Conservation (phyloP, 2,329 filamentous ascomycete species). For the Karstenula rhodostoma region DNA sequence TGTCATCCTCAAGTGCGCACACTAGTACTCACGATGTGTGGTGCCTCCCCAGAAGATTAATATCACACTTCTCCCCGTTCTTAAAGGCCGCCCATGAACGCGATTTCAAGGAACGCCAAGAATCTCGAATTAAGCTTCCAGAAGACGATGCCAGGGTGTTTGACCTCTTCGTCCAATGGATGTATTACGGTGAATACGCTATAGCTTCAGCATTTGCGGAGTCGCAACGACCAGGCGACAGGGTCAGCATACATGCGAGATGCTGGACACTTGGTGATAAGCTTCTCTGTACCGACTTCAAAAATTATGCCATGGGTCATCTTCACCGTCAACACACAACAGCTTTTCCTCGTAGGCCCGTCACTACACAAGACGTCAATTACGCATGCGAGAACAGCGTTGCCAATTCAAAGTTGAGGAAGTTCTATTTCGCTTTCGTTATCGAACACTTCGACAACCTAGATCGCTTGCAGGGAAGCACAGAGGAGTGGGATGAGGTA, state of each 20-base stretch:
- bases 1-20: neutral
- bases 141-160: slow-evolving; percentile 22
- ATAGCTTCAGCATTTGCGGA: slow-evolving; percentile 1
- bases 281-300: slow-evolving; percentile 20
- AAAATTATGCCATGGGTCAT: slow-evolving; percentile 23
- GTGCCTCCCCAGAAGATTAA: slow-evolving; percentile 21
- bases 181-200: slow-evolving; percentile 24
- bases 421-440: slow-evolving; percentile 18
- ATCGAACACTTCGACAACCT: slow-evolving; percentile 1
- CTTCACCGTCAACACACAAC: slow-evolving; percentile 14
- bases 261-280: slow-evolving; percentile 26
- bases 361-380: slow-evolving; percentile 17
- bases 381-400: slow-evolving; percentile 18
- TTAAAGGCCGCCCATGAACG: slow-evolving; percentile 19
- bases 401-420: slow-evolving; percentile 16
- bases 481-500: slow-evolving; percentile 23
- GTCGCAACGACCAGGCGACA: neutral
- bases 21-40: slow-evolving; percentile 7
- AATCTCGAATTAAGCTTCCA: slow-evolving; percentile 21
- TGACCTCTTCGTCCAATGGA: slow-evolving; percentile 25
- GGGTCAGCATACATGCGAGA: slow-evolving; percentile 14
- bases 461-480: slow-evolving; percentile 11
- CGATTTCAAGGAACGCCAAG: slow-evolving; percentile 22
- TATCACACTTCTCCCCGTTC: slow-evolving; percentile 23
- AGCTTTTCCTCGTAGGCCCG: slow-evolving; percentile 38